Percentiles rank a stretch among this genome's conserved stretches.
Evolutionary conservation across 2,329 filamentous ascomycete species (phyloP).

Genomic region (Colletotrichum sp.): DNA sequence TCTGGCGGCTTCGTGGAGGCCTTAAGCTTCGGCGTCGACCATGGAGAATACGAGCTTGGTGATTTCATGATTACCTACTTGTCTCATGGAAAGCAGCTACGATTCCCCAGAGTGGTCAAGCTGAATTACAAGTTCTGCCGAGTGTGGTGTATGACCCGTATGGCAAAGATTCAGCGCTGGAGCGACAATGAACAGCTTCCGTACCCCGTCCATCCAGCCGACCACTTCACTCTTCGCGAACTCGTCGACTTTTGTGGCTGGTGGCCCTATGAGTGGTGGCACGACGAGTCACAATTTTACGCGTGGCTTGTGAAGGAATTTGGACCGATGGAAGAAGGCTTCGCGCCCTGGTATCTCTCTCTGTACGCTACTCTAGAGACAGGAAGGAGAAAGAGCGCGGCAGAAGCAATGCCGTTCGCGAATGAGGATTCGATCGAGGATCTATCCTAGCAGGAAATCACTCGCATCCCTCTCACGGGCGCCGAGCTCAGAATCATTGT

Average conservation of each 20-base stretch:
- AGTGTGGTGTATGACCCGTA: not conserved
- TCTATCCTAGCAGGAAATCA: not conserved
- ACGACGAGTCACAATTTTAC: not conserved
- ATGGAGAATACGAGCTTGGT: not conserved
- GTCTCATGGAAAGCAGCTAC: not conserved
- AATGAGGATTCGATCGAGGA: not conserved
- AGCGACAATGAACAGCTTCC: not conserved
- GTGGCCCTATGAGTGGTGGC: not conserved
- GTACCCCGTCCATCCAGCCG: not conserved
- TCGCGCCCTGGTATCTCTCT: not conserved
- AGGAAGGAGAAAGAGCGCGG: accelerated
- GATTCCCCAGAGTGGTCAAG: not conserved
- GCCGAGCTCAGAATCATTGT: too few relatives aligned
- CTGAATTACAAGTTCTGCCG: not conserved
- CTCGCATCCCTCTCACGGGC: accelerated
- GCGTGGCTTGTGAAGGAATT: not conserved
- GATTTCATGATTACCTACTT: not conserved
- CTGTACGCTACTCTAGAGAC: not conserved
- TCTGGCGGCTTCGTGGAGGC: not conserved
- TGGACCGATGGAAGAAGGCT: not conserved
- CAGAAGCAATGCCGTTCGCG: not conserved
- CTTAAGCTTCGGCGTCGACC: not conserved
- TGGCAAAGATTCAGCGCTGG: not conserved
- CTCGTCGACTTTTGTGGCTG: not conserved
- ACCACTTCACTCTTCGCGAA: not conserved